These are phyloP conservation scores for Mariannaea sp. DNA, from an alignment of 2,329 filamentous ascomycete genomes.

Conservation along the genomic window DNA sequence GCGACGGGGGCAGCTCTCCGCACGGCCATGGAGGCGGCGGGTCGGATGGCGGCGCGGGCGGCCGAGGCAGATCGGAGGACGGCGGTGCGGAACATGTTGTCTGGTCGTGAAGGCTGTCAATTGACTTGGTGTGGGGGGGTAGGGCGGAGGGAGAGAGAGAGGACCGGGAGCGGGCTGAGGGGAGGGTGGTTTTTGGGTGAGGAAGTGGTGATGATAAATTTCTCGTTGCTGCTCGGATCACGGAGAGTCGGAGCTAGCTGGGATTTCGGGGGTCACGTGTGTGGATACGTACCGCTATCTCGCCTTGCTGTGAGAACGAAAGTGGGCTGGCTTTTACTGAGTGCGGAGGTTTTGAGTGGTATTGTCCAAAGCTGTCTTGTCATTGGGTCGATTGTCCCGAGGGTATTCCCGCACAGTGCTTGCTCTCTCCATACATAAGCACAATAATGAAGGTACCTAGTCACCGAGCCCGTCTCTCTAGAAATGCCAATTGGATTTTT, in stretches of 20 bases:
- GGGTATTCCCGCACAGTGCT: conserved; percentile 12
- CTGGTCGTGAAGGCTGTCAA: conserved; percentile 19
- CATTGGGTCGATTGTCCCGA: conserved; percentile 26
- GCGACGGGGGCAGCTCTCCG: conserved; percentile 63
- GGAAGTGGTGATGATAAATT: conserved; percentile 50
- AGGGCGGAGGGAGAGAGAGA: conserved; percentile 17
- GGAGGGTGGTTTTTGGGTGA: conserved; percentile 14
- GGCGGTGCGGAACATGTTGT: conserved; percentile 84
- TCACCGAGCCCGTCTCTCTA: no score
- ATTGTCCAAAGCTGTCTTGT: no score
- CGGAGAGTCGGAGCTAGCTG: conserved; percentile 41
- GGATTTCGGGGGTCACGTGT: conserved; percentile 36
- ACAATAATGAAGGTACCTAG: no score
- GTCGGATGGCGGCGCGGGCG: conserved; percentile 54
- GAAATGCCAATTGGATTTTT: background rate
- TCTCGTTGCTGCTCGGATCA: conserved; percentile 45
- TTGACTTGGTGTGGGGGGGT: conserved; percentile 12
- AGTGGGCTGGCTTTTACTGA: no score
- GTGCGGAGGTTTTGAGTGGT: no score
- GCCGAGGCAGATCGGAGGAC: conserved; percentile 79
- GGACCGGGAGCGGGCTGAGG: conserved; percentile 17
- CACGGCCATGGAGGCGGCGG: conserved; percentile 57
- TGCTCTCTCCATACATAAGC: background rate
- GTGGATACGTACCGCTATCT: conserved; percentile 2
- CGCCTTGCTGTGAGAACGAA: no score